Conservation (phyloP, 371 early-diverging fungal genomes). For the Rhizopus arrhizus region DNA sequence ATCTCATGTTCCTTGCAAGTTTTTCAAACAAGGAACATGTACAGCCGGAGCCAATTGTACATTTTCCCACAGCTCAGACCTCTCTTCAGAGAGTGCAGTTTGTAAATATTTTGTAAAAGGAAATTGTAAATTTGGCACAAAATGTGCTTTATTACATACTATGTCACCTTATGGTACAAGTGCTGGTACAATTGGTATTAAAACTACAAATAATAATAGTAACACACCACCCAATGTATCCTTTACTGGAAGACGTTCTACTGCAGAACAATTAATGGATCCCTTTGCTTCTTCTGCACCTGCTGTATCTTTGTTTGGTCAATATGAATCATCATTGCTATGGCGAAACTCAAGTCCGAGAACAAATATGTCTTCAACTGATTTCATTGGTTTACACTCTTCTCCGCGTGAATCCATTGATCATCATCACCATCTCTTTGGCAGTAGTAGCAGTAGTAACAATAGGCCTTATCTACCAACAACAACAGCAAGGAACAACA, state of each 20-base stretch:
- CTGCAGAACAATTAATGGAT: constrained; percentile 18
- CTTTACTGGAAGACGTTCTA: constrained; percentile 15
- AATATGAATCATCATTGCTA: constrained; percentile 17
- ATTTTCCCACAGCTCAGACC: constrained; percentile 72
- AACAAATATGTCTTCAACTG: constrained; percentile 10
- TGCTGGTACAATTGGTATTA: constrained; percentile 2
- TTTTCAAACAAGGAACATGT: constrained; percentile 76
- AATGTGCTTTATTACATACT: constrained; percentile 72
- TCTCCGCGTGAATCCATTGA: constrained; percentile 29
- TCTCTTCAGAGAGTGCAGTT: constrained; percentile 59
- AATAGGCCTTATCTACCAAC: background rate
- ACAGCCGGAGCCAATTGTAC: constrained; percentile 77
- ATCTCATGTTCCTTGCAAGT: constrained; percentile 81
- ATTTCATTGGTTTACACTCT: constrained; percentile 26
- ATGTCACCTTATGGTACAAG: constrained; percentile 27
- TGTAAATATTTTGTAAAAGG: constrained; percentile 82
- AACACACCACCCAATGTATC: constrained; percentile 7
- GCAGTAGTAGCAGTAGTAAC: background rate
- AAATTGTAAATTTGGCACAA: constrained; percentile 80
- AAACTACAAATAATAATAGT: background rate
- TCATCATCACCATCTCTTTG: constrained; percentile 1
- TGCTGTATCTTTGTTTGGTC: constrained; percentile 23
- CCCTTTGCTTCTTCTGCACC: constrained; percentile 28
- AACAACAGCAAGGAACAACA: background rate
- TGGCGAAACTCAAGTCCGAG: constrained; percentile 8